Percentiles rank a stretch among this genome's conserved stretches.
These are phyloP conservation scores for Cyclanthera cordifolia DNA, from an alignment of 306 rosid species.

Conservation along the genomic window DNA sequence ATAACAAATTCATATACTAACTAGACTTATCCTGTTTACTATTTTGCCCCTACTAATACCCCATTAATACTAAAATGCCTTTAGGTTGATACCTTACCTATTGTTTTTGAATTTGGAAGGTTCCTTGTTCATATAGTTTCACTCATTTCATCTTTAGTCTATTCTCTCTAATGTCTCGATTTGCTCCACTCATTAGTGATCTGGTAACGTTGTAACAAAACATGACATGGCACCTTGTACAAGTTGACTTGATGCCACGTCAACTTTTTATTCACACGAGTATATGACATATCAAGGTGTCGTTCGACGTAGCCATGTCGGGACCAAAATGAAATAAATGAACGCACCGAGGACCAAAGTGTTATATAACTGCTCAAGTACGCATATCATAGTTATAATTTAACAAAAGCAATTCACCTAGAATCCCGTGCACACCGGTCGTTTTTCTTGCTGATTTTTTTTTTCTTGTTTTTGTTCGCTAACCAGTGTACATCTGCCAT, in stretches of 20 bases:
- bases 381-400: not conserved
- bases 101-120: not conserved
- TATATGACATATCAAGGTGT: not conserved
- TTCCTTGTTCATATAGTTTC: not conserved
- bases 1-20: too few species aligned
- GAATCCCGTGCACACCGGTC: not conserved
- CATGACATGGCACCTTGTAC: not conserved
- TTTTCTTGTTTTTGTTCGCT: not conserved
- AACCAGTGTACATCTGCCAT: slow-evolving; percentile 73
- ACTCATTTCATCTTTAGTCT: too few species aligned
- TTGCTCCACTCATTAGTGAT: not conserved
- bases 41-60: too few species aligned
- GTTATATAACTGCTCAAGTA: not conserved
- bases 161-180: too few species aligned
- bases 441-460: not conserved
- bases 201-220: not conserved
- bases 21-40: too few species aligned
- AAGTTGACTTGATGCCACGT: not conserved
- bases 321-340: not conserved
- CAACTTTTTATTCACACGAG: not conserved
- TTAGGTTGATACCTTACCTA: too few species aligned
- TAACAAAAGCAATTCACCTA: not conserved
- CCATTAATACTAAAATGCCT: too few species aligned
- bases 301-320: not conserved
- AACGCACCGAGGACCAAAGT: not conserved